Evolutionary conservation across 208 protist species (phyloP), one percentile per base, ranked within the genome.

Genomic region (Leishmania turanica): DNA sequence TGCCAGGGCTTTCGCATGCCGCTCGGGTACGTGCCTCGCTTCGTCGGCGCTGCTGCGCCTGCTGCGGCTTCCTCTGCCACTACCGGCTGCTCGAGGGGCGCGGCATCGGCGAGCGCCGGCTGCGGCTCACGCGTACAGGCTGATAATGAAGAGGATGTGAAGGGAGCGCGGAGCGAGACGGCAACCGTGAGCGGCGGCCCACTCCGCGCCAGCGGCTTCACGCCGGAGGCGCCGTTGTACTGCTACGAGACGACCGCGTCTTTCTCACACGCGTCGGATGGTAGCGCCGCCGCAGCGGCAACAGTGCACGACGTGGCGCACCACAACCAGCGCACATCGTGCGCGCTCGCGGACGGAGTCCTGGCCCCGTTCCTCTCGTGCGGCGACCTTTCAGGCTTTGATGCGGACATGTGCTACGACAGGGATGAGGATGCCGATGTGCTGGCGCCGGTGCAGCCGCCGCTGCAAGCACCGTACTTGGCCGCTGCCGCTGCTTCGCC

Each of bases 351-450:
- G 27, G 64, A 56, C 34, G 47, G 79, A 5, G 74, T 91, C 17
- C 84, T 99, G 24, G 90, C 99, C 0, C 98, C 98, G 2, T 99
- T 99, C 79, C 66, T 99, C 19, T 93, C 99, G 0, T 99, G 98
- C 76, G 99, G 99, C 24, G 99, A 99, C 86, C 88, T 99, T 7
- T 90, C 80, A 27, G 98, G 97, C 21, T 98, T 94, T 79, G 98
- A 99, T 84, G 87, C 95, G n/a, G 97, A 99, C 77, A 91, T 93
- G 92, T 96, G 91, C 77, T 97, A 97, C 86, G 89, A 95, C 74
- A 80, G 92, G 0, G 78, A 86, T 31, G 81, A 40, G 17, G 79
- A 69, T 2, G 70, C 19, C 3, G 72, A 69, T 11, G 89, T 95
- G 70, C 83, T 97, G 37, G 83, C 82, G 11, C 94, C 94, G 0